These are phyloP conservation scores for Liriodendron chinense DNA, from an alignment of 164 flowering plant genomes.

Conservation along the genomic window DNA sequence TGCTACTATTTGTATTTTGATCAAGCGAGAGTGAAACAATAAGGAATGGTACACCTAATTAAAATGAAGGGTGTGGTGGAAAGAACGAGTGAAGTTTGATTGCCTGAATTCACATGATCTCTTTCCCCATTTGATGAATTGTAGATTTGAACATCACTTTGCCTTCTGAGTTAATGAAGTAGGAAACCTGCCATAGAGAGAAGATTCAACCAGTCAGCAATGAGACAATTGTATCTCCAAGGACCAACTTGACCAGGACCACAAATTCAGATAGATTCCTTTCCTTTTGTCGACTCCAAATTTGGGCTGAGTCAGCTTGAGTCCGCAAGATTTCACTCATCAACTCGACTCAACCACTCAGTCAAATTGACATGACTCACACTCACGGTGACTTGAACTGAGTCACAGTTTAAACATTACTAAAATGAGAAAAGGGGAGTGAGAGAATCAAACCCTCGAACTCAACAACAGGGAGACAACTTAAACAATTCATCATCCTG, in stretches of 20 bases:
- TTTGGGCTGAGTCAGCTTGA: too few species aligned
- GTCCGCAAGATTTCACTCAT: too few species aligned
- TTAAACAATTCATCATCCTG: not conserved
- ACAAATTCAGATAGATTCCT: not conserved
- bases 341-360: too few species aligned
- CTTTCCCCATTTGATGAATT: slow-evolving; percentile 43
- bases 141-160: slow-evolving; percentile 27
- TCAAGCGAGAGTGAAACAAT: not conserved
- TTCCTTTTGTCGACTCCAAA: not conserved
- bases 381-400: too few species aligned
- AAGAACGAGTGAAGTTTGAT: not conserved
- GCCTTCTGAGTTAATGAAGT: slow-evolving; percentile 38
- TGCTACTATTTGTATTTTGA: not conserved
- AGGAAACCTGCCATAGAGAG: slow-evolving; percentile 43
- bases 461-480: not conserved
- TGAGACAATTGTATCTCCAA: not conserved
- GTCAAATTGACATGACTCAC: too few species aligned
- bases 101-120: slow-evolving; percentile 30
- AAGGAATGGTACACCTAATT: not conserved
- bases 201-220: not conserved
- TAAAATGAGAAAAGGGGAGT: too few species aligned
- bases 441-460: too few species aligned
- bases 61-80: not conserved
- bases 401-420: too few species aligned
- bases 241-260: not conserved